Evolutionary conservation across 371 early-diverging fungal species (phyloP), one percentile per base, ranked within the genome.

Genomic region (Synchytrium microbalum): DNA sequence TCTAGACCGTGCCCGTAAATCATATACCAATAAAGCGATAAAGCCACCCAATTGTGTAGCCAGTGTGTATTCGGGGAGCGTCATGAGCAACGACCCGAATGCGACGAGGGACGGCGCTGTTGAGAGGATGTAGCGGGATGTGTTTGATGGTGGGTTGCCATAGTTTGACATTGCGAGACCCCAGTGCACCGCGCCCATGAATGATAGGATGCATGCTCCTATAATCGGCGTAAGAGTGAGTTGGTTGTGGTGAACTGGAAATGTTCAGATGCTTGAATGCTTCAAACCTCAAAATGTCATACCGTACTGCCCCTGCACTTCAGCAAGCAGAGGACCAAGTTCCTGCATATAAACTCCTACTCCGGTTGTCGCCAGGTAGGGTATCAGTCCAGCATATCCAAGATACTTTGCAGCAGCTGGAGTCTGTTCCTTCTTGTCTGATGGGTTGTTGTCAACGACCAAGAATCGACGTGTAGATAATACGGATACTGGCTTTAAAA

Each of bases 171-270:
- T 68, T 25, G 69, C 69, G 16, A 65, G 46, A 5, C 69, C 69
- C 69, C 69, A 68, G 38, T 68, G 65, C 5, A 68, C 65, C 16
- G 69, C 69, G 14, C 69, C 69, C 61, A 65, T 61, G 58, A 68
- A 68, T 3, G 61, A 61, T 16, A 68, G 51, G 32, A 68, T 62
- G n/a, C 24, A 24, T 3, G 58, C 14, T 8, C 59, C 28, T n/a
- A n/a, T n/a, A n/a, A n/a, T n/a, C n/a, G n/a, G n/a, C n/a, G n/a
- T n/a, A n/a, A n/a, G n/a, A n/a, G n/a, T n/a, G n/a, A n/a, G n/a
- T n/a, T n/a, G n/a, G n/a, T n/a, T n/a, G n/a, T n/a, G n/a, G n/a
- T n/a, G n/a, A n/a, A n/a, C n/a, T n/a, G n/a, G n/a, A n/a, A n/a
- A n/a, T n/a, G n/a, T n/a, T n/a, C n/a, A n/a, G n/a, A n/a, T n/a